Evolutionary conservation across 768 basidiomycete species (phyloP).

Genomic region (Pseudohyphozyma bogoriensis): DNA sequence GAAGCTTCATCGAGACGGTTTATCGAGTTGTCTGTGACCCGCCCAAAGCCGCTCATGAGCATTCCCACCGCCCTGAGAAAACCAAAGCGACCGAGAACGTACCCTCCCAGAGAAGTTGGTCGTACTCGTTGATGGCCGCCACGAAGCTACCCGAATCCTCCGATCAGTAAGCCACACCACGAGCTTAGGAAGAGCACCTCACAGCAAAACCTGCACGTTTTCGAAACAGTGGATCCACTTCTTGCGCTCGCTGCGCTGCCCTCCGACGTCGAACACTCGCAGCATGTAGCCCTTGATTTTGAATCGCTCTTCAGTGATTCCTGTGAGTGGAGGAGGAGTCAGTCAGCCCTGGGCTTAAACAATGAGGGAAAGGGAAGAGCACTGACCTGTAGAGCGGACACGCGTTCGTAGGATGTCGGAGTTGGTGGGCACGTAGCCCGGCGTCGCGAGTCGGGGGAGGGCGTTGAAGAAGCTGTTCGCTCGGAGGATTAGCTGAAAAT

Average conservation of each 20-base stretch:
- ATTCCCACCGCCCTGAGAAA: too few species aligned
- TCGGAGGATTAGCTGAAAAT: too few species aligned
- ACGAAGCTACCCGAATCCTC: too few species aligned
- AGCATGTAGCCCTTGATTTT: slow-evolving; percentile 53
- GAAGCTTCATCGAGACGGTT: slow-evolving; percentile 48
- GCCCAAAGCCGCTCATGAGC: too few species aligned
- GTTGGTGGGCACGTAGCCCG: slow-evolving; percentile 71
- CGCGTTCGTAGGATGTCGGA: slow-evolving; percentile 86
- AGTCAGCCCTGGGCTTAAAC: too few species aligned
- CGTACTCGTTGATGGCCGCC: too few species aligned
- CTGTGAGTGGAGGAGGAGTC: neutral
- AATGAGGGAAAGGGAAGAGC: neutral
- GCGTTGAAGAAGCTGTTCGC: neutral
- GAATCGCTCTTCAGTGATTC: slow-evolving; percentile 97
- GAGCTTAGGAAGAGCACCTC: too few species aligned
- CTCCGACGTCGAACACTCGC: slow-evolving; percentile 69
- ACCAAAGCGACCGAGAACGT: too few species aligned
- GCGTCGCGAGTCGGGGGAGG: neutral
- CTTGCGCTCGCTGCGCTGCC: slow-evolving; percentile 76
- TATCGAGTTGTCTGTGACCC: slow-evolving; percentile 89
- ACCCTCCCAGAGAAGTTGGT: too few species aligned
- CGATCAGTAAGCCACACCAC: too few species aligned
- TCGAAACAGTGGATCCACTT: slow-evolving; percentile 93
- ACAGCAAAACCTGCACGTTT: slow-evolving; percentile 84
- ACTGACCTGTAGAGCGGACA: slow-evolving; percentile 78